Percentiles rank a stretch among this genome's conserved stretches.
Conservation (phyloP, 371 early-diverging fungal genomes). For the Circinella umbellata region DNA sequence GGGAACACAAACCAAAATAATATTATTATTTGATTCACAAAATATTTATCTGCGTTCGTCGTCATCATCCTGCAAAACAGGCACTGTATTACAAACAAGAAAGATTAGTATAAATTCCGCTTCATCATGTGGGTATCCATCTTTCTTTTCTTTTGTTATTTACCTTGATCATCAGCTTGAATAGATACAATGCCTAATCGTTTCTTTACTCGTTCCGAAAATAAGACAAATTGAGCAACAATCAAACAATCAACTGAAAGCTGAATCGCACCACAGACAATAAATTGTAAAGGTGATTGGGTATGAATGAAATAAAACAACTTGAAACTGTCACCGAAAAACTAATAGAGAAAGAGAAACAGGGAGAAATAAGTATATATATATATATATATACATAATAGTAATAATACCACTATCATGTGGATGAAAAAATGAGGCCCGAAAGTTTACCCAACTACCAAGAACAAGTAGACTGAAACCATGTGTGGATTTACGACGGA, state of each 20-base stretch:
- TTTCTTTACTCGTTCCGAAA: slow-evolving; percentile 39
- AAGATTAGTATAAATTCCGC: neutral
- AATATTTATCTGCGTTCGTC: neutral
- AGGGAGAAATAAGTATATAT: too few relatives aligned
- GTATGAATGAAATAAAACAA: slow-evolving; percentile 61
- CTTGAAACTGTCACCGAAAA: slow-evolving; percentile 70
- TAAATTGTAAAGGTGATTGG: slow-evolving; percentile 61
- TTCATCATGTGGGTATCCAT: too few relatives aligned
- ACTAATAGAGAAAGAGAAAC: slow-evolving; percentile 23
- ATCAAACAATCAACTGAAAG: slow-evolving; percentile 61
- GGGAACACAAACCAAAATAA: too few relatives aligned
- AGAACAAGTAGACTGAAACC: slow-evolving; percentile 59
- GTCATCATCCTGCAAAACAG: slow-evolving; percentile 8
- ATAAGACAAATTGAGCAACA: slow-evolving; percentile 57
- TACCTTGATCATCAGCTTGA: neutral
- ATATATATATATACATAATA: too few relatives aligned
- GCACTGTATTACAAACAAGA: neutral
- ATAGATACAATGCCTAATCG: slow-evolving; percentile 1
- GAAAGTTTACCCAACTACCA: slow-evolving; percentile 45
- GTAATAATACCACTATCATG: too few relatives aligned
- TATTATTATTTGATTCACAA: too few relatives aligned
- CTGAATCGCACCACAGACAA: slow-evolving; percentile 66
- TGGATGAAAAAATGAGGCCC: slow-evolving; percentile 32
- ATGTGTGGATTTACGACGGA: slow-evolving; percentile 50
- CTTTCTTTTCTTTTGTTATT: neutral